These are phyloP conservation scores for carrot (Daucus carota) DNA, from an alignment of 129 eudicot genomes.

Conservation along the genomic window DNA sequence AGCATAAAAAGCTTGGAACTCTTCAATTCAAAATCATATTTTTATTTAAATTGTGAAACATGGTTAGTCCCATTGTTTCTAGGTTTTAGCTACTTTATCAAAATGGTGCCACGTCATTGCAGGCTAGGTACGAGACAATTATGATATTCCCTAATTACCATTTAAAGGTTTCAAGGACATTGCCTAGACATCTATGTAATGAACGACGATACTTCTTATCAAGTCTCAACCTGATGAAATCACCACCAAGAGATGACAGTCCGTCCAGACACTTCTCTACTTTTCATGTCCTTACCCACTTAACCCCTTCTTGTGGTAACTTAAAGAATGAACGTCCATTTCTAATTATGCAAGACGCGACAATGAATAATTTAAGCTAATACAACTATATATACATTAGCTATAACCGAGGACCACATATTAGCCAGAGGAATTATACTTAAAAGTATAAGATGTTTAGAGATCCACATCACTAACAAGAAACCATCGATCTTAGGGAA, in stretches of 20 bases:
- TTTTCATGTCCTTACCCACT: neutral
- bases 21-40: neutral
- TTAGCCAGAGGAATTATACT: neutral
- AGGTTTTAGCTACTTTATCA: neutral
- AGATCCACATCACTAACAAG: neutral
- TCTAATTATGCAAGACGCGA: neutral
- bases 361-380: neutral
- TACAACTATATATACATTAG: neutral
- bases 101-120: neutral
- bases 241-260: neutral
- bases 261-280: neutral
- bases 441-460: neutral
- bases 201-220: neutral
- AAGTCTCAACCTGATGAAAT: neutral
- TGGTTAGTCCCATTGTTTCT: neutral
- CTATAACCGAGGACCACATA: neutral
- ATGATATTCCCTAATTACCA: neutral
- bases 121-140: neutral
- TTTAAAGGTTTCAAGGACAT: neutral
- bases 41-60: neutral
- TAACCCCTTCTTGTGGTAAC: neutral
- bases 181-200: neutral
- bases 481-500: neutral
- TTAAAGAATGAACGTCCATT: neutral
- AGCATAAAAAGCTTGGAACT: neutral